Base-by-base conservation (phyloP, 2,329 filamentous ascomycete genomes). In the Pseudogymnoascus sp. region DNA sequence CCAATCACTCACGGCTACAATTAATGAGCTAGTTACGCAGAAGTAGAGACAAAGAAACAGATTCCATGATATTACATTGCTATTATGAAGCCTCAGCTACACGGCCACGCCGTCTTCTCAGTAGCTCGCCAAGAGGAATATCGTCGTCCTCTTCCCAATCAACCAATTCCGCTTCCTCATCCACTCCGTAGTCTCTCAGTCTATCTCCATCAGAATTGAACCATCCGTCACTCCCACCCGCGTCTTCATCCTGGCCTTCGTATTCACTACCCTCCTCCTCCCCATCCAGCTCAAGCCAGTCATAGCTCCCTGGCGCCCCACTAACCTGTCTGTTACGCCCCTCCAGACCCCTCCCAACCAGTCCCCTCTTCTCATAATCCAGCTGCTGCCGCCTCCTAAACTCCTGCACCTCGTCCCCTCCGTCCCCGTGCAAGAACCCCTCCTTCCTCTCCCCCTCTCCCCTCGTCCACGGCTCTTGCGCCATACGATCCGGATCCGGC, bases 181-280 rank as follows among this genome's bases (percentile, higher is more conserved):
- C 90, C 0, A 95, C 89, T 1, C 90, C 90, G 70, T 87, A 95
- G 69, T 95, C 90, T 43, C 83, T 80, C 60, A 95, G 75, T 36
- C 85, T 79, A 71, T 93, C 89, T 1, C 90, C 90, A 61, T 93
- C 89, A 0, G 84, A 80, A 68, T 93, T 93, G 0, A 81, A 84
- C 90, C 90, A 95, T 4, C 78, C 82, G 43, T 81, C 80, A 69
- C 84, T 79, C 4, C 82, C 83, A 40, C 66, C 73, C 65, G 67
- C 70, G 64, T 70, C 71, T 49, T 68, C 69, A 42, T 69, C 70
- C 62, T 65, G 62, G 38, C 69, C 67, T 11, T 74, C 71, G 42
- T 74, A 72, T 21, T 72, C 72, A 4, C 69, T 71, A 12, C 67
- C 66, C 1, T 67, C 56, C 12, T 63, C 63, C 7, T 67, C 68